Base-by-base conservation (phyloP, 1,139 yeast species). In the Debaryomycetaceae sp. region DNA sequence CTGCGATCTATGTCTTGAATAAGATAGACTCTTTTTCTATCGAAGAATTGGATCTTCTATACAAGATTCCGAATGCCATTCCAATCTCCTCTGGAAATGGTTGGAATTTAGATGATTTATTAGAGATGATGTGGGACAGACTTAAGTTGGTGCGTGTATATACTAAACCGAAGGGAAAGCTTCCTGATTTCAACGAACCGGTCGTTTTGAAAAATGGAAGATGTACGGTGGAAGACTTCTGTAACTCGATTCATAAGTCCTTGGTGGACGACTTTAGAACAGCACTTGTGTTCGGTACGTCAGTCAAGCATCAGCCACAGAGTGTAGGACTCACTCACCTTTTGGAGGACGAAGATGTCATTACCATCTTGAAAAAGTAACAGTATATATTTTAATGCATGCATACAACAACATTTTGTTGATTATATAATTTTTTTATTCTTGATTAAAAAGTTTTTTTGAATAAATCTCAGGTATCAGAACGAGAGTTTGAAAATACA, bases 261-360 rank as follows among this genome's bases (percentile, higher is more conserved):
- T 76, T 93, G 64, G 96, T 91, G 34, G 95, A 87, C 43, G 96
- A 95, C 59, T 95, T 95, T 67, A 86, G 88, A 68, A 86, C 82
- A 57, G 98, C 98, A 1, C 78, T 89, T 52, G 98, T 93, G 1
- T 91, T 76, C 60, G 98, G 98, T 37, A 78, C 88, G 17, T 85
- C 95, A 59, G 98, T 91, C 43, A 93, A 93, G 72, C 99, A 93
- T 66, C 97, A 91, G 67, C 98, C 98, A n/a, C 99, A 93, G 69
- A 81, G 83, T 54, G 98, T 91, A 39, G 99, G 99, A 38, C 75
- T 93, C 55, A 67, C 76, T 42, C 99, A 95, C 68, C 73, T 63
- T 7, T 73, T 93, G 55, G 86, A 84, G 66, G 99, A 93, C 66
- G 99, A 93, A 68, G 99, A 93, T 69, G 99, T 95, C 33, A 95